phyloP scores from a whole-genome alignment of 805 yeast species.

The Teunomyces gatunensis region DNA sequence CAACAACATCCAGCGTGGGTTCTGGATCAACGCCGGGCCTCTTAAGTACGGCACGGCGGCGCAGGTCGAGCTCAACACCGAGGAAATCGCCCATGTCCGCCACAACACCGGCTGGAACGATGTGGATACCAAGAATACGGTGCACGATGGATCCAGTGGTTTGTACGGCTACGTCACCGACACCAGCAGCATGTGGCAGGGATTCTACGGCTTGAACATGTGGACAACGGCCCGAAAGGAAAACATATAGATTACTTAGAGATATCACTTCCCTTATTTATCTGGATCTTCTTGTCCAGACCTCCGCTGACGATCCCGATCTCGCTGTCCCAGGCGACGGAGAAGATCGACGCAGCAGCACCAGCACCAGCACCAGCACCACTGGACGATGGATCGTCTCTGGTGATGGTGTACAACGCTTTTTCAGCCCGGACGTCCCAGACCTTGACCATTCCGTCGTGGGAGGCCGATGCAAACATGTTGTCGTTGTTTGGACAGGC shows the following conservation, averaged over 20 bases:
- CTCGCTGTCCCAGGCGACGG: constrained; percentile 77
- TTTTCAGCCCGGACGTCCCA: constrained; percentile 93
- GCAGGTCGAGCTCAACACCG: constrained; percentile 64
- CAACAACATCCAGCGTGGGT: constrained; percentile 39
- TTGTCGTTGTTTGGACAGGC: constrained; percentile 75
- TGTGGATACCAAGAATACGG: constrained; percentile 11
- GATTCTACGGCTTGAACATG: constrained; percentile 65
- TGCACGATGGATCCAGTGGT: constrained; percentile 17
- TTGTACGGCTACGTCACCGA: constrained; percentile 68
- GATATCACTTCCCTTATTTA: constrained; percentile 49
- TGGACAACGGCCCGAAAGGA: constrained; percentile 46
- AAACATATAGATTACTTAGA: constrained; percentile 18
- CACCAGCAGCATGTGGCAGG: constrained; percentile 67
- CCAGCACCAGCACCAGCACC: constrained; percentile 55
- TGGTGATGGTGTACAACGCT: constrained; percentile 75
- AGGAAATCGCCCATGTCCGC: constrained; percentile 62
- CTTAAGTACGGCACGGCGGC: constrained; percentile 88
- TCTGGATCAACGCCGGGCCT: constrained; percentile 93
- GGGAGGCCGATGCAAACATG: constrained; percentile 88
- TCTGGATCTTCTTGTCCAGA: constrained; percentile 87
- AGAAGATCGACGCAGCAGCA: constrained; percentile 65
- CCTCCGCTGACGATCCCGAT: constrained; percentile 92
- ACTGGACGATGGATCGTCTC: constrained; percentile 52
- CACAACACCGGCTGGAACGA: constrained; percentile 61
- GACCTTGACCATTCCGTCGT: constrained; percentile 90